Evolutionary conservation across 371 early-diverging fungal species (phyloP).

Genomic region (Mortierella sp.): DNA sequence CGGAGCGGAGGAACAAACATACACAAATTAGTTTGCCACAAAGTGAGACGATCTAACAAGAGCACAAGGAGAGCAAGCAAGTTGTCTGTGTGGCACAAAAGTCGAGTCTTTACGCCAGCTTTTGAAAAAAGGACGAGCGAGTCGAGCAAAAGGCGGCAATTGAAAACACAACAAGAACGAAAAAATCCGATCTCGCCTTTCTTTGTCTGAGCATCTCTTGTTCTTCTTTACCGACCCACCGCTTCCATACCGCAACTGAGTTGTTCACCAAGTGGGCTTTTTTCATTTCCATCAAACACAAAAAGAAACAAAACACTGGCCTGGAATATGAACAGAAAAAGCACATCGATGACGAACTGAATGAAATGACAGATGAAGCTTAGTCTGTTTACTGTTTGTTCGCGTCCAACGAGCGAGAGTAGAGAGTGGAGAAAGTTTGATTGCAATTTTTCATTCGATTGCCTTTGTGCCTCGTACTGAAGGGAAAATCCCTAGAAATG

Average conservation of each 20-base stretch:
- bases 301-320: no score
- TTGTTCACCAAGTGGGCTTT: no score
- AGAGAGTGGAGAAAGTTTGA: background rate
- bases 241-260: no score
- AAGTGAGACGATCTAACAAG: background rate
- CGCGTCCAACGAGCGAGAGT: background rate
- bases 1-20: no score
- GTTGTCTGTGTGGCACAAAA: background rate
- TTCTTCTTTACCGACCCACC: background rate
- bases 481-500: background rate
- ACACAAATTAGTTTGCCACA: no score
- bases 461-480: background rate
- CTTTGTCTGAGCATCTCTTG: background rate
- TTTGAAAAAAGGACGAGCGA: background rate
- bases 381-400: no score
- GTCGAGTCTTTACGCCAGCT: no score
- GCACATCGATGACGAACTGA: no score
- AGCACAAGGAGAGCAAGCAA: background rate
- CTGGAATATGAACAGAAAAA: no score
- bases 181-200: background rate
- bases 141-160: background rate
- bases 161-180: background rate
- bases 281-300: no score
- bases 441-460: background rate
- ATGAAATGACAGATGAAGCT: no score